Conservation (phyloP, 371 early-diverging fungal genomes). For the Syncephalis plumigaleata region DNA sequence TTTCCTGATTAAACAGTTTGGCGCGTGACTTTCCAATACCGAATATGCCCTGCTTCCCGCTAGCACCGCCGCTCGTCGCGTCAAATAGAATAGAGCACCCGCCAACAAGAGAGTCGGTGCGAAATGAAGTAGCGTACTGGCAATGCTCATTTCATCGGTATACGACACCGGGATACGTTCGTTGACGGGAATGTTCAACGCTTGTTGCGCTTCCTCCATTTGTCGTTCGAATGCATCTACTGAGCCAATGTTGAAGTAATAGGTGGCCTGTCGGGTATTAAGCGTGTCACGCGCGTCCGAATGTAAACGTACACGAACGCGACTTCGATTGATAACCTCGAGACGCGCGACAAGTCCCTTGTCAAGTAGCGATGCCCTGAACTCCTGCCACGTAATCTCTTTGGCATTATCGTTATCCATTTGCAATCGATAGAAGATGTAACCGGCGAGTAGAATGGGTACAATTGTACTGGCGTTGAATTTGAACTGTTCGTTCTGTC, state of each 20-base stretch:
- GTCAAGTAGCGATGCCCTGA: conserved; percentile 70
- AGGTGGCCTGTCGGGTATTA: conserved; percentile 25
- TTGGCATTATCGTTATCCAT: conserved; percentile 24
- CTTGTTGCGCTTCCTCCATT: conserved; percentile 76
- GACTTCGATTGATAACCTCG: conserved; percentile 65
- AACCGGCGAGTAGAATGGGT: conserved; percentile 26
- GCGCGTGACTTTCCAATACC: conserved; percentile 94
- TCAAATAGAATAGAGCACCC: conserved; percentile 74
- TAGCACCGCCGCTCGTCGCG: conserved; percentile 59
- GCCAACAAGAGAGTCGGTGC: conserved; percentile 84
- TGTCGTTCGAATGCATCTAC: conserved; percentile 87
- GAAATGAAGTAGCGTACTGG: conserved; percentile 60
- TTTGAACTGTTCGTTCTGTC: conserved; percentile 15
- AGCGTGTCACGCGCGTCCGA: conserved; percentile 25
- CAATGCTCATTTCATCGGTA: conserved; percentile 52
- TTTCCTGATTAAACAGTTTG: conserved; percentile 92
- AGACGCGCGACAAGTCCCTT: conserved; percentile 84
- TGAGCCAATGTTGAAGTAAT: conserved; percentile 80
- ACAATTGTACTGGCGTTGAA: conserved; percentile 24
- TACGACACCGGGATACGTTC: conserved; percentile 86
- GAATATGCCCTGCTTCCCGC: conserved; percentile 72
- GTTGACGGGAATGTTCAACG: conserved; percentile 72
- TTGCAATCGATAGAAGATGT: conserved; percentile 28
- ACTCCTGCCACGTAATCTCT: conserved; percentile 86
- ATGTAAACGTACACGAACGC: conserved; percentile 64